Conservation (phyloP, 768 basidiomycete genomes). For the Leucocoprinus birnbaumii region DNA sequence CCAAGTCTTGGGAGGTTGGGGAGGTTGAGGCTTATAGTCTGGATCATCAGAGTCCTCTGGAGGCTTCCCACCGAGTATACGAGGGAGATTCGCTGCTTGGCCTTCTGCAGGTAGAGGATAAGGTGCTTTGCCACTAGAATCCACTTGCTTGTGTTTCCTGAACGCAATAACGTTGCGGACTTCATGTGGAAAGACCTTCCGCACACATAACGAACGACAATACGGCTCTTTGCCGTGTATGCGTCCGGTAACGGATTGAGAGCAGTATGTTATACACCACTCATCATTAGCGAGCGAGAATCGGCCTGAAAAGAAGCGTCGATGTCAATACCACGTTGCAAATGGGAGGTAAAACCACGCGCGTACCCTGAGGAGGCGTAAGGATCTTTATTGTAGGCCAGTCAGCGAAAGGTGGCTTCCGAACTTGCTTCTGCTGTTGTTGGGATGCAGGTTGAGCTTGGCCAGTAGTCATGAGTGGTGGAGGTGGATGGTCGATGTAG, state of each 20-base stretch:
- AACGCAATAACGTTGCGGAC: slow-evolving; percentile 48
- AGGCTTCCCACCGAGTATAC: slow-evolving; percentile 39
- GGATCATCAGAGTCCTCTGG: slow-evolving; percentile 29
- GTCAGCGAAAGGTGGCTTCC: slow-evolving; percentile 39
- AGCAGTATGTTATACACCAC: slow-evolving; percentile 61
- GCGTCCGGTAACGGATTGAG: slow-evolving; percentile 55
- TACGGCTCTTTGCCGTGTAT: slow-evolving; percentile 46
- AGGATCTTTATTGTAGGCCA: slow-evolving; percentile 56
- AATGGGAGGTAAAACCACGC: not conserved
- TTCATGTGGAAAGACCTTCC: slow-evolving; percentile 67
- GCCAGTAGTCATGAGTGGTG: slow-evolving; percentile 13
- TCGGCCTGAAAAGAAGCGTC: slow-evolving; percentile 34
- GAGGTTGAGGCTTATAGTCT: slow-evolving; percentile 1
- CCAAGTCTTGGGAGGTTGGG: slow-evolving; percentile 48
- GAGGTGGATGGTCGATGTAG: slow-evolving; percentile 8
- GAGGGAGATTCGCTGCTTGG: slow-evolving; percentile 46
- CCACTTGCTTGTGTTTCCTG: slow-evolving; percentile 39
- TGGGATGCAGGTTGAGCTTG: slow-evolving; percentile 26
- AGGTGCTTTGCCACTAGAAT: slow-evolving; percentile 43
- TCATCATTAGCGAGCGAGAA: slow-evolving; percentile 62
- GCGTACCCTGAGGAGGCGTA: slow-evolving; percentile 46
- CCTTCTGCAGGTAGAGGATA: slow-evolving; percentile 70
- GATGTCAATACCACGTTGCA: slow-evolving; percentile 6
- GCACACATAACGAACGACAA: slow-evolving; percentile 60
- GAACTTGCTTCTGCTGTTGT: slow-evolving; percentile 28